These are phyloP conservation scores for Rhizomucor pusillus DNA, from an alignment of 371 early-diverging fungal species.

Conservation along the genomic window DNA sequence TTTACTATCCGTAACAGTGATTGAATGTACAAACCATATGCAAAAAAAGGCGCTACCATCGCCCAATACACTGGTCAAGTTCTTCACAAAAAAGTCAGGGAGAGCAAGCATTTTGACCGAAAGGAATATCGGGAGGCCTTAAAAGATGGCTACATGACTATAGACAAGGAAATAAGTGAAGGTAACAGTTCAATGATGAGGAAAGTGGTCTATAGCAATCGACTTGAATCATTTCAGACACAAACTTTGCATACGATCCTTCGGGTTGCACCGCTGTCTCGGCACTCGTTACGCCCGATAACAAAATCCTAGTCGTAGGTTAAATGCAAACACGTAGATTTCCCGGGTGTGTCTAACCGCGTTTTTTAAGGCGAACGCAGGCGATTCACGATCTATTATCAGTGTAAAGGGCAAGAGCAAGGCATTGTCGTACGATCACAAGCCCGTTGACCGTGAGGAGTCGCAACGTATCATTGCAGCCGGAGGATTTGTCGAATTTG, in stretches of 20 bases:
- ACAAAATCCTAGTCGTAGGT: conserved; percentile 34
- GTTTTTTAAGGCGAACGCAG: conserved; percentile 78
- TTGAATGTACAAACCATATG: no score
- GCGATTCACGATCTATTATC: conserved; percentile 92
- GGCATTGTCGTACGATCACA: conserved; percentile 89
- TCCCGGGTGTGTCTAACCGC: neutral
- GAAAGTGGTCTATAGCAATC: neutral
- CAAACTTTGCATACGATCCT: conserved; percentile 69
- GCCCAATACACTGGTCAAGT: conserved; percentile 85
- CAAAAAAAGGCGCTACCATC: conserved; percentile 72
- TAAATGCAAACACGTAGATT: neutral
- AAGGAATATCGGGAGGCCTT: conserved; percentile 76
- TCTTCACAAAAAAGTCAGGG: conserved; percentile 72
- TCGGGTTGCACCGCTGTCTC: conserved; percentile 96
- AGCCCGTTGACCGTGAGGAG: conserved; percentile 84
- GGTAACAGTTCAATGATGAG: conserved; percentile 40
- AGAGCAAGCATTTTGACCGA: conserved; percentile 59
- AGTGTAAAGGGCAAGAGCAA: conserved; percentile 72
- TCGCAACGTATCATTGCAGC: conserved; percentile 80
- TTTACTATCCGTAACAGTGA: no score
- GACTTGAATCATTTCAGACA: conserved; percentile 45
- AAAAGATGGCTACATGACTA: conserved; percentile 76
- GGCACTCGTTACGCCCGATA: conserved; percentile 38
- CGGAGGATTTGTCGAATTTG: conserved; percentile 96
- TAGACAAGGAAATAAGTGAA: conserved; percentile 77